A percentile compares a stretch with the other conserved stretches of the same genome.
These are phyloP conservation scores for Tolypocladium nubicola DNA, from an alignment of 2,329 filamentous ascomycete genomes.

Conservation along the genomic window DNA sequence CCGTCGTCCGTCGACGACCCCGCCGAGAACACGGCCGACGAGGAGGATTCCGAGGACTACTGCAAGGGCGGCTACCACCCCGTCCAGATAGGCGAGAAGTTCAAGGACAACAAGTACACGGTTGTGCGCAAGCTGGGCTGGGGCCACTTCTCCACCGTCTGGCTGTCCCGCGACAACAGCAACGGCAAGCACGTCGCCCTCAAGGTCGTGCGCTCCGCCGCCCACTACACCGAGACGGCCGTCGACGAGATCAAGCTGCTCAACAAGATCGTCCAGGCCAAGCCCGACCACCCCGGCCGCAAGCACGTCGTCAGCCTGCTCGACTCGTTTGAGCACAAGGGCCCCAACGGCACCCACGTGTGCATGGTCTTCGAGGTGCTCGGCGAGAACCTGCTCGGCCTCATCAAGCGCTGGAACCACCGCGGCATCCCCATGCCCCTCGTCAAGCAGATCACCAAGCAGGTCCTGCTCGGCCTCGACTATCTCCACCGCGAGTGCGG, in stretches of 20 bases:
- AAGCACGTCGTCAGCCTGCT: slow-evolving; percentile 92
- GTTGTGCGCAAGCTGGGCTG: slow-evolving; percentile 93
- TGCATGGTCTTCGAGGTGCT: slow-evolving; percentile 99
- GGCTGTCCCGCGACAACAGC: slow-evolving; percentile 70
- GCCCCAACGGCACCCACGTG: slow-evolving; percentile 89
- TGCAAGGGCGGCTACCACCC: slow-evolving; percentile 99
- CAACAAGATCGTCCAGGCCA: slow-evolving; percentile 92
- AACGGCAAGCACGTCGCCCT: slow-evolving; percentile 91
- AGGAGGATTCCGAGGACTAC: slow-evolving; percentile 98
- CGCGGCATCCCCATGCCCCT: slow-evolving; percentile 91
- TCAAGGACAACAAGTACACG: slow-evolving; percentile 95
- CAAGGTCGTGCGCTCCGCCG: slow-evolving; percentile 94
- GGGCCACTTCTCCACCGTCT: slow-evolving; percentile 99
- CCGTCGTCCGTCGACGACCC: slow-evolving; percentile 74
- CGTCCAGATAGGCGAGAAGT: slow-evolving; percentile 86
- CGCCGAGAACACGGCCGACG: slow-evolving; percentile 87
- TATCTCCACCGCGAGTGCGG: slow-evolving; percentile 96
- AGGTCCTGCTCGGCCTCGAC: slow-evolving; percentile 88
- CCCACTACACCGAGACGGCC: slow-evolving; percentile 97
- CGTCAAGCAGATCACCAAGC: slow-evolving; percentile 98
- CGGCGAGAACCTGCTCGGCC: slow-evolving; percentile 83
- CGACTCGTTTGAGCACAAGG: slow-evolving; percentile 96
- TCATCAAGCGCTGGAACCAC: slow-evolving; percentile 99
- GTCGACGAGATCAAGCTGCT: slow-evolving; percentile 98
- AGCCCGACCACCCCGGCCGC: slow-evolving; percentile 86